phyloP scores from a whole-genome alignment of 2,329 filamentous ascomycete genomes.

The Nectriaceae sp. region DNA sequence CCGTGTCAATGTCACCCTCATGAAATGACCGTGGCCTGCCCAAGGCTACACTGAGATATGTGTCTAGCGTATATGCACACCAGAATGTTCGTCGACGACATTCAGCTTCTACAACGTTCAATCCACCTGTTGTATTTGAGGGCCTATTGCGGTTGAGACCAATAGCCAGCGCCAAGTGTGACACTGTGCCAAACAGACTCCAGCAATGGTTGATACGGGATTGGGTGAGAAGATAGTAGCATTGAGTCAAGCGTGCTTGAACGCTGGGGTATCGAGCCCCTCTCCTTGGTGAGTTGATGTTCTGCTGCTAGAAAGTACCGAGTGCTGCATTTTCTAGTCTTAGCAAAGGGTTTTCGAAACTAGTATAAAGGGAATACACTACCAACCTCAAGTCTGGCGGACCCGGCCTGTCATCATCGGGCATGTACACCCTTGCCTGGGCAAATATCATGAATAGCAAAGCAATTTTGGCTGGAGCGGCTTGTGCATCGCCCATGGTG shows the following conservation, averaged over 20 bases:
- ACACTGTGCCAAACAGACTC: conserved; percentile 46
- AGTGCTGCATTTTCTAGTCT: conserved; percentile 1
- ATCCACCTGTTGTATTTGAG: conserved; percentile 19
- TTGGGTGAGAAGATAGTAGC: conserved; percentile 45
- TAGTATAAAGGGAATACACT: neutral
- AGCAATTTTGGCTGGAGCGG: conserved; percentile 32
- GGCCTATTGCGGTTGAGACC: conserved; percentile 38
- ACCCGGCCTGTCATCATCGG: conserved; percentile 24
- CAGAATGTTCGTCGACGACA: conserved; percentile 56
- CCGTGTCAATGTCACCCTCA: conserved; percentile 62
- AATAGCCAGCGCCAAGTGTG: conserved; percentile 41
- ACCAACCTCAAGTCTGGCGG: conserved; percentile 24
- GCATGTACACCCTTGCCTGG: conserved; percentile 45
- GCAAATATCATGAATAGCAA: conserved; percentile 52
- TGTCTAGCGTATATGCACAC: conserved; percentile 65
- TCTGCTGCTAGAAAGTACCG: conserved; percentile 36
- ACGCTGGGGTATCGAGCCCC: conserved; percentile 41
- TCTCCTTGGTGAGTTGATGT: conserved; percentile 40
- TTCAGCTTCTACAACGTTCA: conserved; percentile 39
- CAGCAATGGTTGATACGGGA: conserved; percentile 51
- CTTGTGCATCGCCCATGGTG: conserved; percentile 13
- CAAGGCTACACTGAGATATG: conserved; percentile 63
- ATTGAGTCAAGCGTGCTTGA: conserved; percentile 44
- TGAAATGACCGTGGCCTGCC: conserved; percentile 63
- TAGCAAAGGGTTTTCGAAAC: too few relatives aligned